Evolutionary conservation across 2,329 filamentous ascomycete species (phyloP), one percentile per base, ranked within the genome.

Genomic region (Aspergillus japonicus): DNA sequence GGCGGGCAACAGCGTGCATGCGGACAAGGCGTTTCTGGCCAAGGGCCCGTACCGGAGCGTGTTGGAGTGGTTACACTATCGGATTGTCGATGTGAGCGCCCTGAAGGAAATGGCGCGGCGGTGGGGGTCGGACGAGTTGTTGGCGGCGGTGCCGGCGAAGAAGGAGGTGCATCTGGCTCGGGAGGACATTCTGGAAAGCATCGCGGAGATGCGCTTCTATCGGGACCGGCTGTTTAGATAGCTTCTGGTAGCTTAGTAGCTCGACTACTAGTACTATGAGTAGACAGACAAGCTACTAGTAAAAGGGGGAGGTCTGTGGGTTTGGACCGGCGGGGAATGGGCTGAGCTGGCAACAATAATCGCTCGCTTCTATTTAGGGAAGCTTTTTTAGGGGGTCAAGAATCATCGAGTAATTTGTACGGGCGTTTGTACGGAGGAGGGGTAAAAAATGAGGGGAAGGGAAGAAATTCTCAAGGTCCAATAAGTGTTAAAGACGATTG

Each of bases 151-250:
- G 29, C 93, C 94, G 12, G 76, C 71, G 63, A 98, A 98, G 81
- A 85, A 84, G 72, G 86, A 85, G 42, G 79, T 87, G 54, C 95
- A 99, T 78, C 86, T 94, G 75, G 95, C 95, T 0, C 87, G 85
- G 68, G 87, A 91, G 57, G 95, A 99, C 75, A 96, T 99, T 59
- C 76, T 97, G 62, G 95, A 99, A 80, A 98, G 94, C 76, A 97
- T 99, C 63, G 88, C 85, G 58, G 95, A 99, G 80, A 94, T 94
- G 57, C 86, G 81, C 69, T 97, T 90, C 73, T 98, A 96, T 76
- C 86, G 85, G 69, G 81, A 88, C 61, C 80, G 79, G 19, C 84
- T 96, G 57, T 96, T 96, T 73, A 70, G 65, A 52, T 55, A 59
- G 49, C 44, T 24, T 61, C 21, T 47, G 47, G 39, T 19, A 44